phyloP scores from a whole-genome alignment of 176 grass and related monocot genomes.

The Triticum urartu region DNA sequence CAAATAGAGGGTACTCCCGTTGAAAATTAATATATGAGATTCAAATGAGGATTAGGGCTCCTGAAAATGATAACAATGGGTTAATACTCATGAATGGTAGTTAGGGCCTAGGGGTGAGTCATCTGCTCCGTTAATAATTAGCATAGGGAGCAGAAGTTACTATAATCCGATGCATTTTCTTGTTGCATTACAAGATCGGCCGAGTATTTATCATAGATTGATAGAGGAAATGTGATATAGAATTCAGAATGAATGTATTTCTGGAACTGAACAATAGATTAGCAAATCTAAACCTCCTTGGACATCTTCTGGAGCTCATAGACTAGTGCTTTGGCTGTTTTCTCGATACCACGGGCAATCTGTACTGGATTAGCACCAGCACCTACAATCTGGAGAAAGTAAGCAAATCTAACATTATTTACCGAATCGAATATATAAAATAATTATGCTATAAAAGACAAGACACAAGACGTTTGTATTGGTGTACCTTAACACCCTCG shows the following conservation, averaged over 20 bases:
- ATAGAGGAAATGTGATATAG: background rate
- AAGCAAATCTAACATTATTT: background rate
- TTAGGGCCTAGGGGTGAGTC: background rate
- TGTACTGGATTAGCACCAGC: conserved; percentile 21
- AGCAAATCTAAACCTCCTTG: background rate
- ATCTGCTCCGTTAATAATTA: background rate
- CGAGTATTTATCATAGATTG: background rate
- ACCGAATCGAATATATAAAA: background rate
- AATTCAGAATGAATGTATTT: background rate
- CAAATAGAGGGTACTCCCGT: background rate
- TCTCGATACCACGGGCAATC: conserved; percentile 2
- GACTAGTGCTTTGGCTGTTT: conserved; percentile 2
- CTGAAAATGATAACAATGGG: background rate
- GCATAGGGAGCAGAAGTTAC: background rate
- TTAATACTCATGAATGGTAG: background rate
- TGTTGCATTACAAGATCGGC: background rate
- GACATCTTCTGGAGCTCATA: conserved; percentile 4
- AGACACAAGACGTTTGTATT: background rate
- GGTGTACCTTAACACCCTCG: conserved; percentile 6
- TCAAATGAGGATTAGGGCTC: too few species aligned
- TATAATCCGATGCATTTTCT: background rate
- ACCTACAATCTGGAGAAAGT: background rate
- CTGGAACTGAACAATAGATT: background rate
- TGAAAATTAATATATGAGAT: too few species aligned
- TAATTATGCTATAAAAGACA: background rate